phyloP scores from a whole-genome alignment of 768 basidiomycete species.

The Collybia sordida region DNA sequence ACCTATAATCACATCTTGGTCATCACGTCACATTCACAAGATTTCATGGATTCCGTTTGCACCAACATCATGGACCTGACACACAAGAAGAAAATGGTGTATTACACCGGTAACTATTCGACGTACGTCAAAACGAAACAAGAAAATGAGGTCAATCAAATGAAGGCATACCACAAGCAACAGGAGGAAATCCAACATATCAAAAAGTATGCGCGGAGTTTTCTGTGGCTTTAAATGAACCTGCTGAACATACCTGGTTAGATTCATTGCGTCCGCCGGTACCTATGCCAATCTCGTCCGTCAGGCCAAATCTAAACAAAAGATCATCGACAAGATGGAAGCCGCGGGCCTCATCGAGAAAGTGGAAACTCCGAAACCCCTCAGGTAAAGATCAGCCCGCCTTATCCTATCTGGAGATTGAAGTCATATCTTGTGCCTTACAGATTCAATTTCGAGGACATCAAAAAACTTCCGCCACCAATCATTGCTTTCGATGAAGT shows the following conservation, averaged over 20 bases:
- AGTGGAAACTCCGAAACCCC: conserved; percentile 68
- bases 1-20: conserved; percentile 99
- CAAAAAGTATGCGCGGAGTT: conserved; percentile 70
- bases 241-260: conserved; percentile 21
- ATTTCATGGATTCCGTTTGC: conserved; percentile 98
- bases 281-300: conserved; percentile 99
- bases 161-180: conserved; percentile 99
- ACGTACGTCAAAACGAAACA: conserved; percentile 95
- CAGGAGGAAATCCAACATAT: conserved; percentile 99
- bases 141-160: conserved; percentile 99
- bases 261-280: conserved; percentile 99
- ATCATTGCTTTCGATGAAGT: conserved; percentile 96
- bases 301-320: conserved; percentile 99
- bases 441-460: conserved; percentile 94
- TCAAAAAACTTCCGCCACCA: conserved; percentile 90
- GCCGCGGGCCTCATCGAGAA: conserved; percentile 96
- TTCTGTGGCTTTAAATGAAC: not conserved
- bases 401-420: not conserved
- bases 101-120: conserved; percentile 95
- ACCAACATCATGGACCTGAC: conserved; percentile 99
- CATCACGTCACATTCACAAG: conserved; percentile 97
- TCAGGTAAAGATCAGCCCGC: conserved; percentile 38
- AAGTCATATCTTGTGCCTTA: not conserved
- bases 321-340: conserved; percentile 99
- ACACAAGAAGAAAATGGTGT: conserved; percentile 86